Base-by-base conservation (phyloP, 2,329 filamentous ascomycete species). In the Incumbomyces lentus region DNA sequence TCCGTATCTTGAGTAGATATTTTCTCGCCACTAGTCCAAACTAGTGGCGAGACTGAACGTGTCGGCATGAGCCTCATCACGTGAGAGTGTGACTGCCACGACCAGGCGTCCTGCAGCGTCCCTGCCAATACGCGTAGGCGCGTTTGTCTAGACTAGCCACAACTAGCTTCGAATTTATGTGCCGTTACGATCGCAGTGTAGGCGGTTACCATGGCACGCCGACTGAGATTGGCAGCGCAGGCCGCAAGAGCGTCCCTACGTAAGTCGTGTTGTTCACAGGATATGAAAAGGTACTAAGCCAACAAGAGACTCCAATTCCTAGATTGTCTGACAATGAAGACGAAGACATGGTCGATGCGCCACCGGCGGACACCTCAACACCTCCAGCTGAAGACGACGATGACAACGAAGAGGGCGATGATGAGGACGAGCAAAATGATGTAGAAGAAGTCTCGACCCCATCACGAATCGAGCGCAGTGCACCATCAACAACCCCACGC, bases 401-500 rank as follows among this genome's bases (percentile, higher is more conserved):
- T 14, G 57, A 58, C 17, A 50, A 54, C 16, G 48, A 59, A 58
- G 49, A 60, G 36, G 47, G 62, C 58, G 64, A 63, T 13, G 61
- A 66, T 10, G 67, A 73, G 36, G 67, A 70, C 44, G 68, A 71
- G 41, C 70, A 74, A 35, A 69, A 75, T 50, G 59, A 60, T 62
- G 60, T 60, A 7, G 70, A 72, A 50, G 64, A 62, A 29, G 62
- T 47, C 19, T 56, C 58, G 17, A 65, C 63, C 10, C 64, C 66
- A 14, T 64, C 61, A 36, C 56, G 57, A 52, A 68, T 61, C 49
- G 71, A 70, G 55, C 62, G 60, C 53, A 64, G 61, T 47, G 72
- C 65, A 58, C 69, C 57, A 51, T 69, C 60, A 54, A 67, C 72
- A 33, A 79, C 79, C 19, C 78, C 68, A 45, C 60, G 48, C 37